Evolutionary conservation across 148 eudicot genomes (phyloP).

Genomic region (Rhododendron molle): DNA sequence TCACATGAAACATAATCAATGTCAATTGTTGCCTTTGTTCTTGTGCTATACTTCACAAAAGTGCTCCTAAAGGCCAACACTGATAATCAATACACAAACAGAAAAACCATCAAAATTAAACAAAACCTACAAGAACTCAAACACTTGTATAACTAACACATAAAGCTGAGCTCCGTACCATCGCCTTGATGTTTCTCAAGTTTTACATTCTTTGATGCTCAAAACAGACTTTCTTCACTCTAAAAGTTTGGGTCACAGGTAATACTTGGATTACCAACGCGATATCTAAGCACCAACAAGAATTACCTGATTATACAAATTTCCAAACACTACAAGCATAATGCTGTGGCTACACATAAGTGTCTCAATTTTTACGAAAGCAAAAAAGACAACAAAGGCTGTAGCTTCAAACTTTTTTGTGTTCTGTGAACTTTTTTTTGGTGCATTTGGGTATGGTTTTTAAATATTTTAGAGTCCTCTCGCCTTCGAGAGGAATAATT

Average conservation of each 20-base stretch:
- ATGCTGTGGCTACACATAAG: neutral
- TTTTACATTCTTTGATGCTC: neutral
- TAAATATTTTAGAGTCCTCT: too few relatives aligned
- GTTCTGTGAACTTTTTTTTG: too few relatives aligned
- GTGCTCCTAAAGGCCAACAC: neutral
- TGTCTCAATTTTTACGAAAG: neutral
- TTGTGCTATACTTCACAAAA: neutral
- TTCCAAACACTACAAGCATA: neutral
- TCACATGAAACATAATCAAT: neutral
- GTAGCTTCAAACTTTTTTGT: too few relatives aligned
- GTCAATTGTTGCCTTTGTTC: neutral
- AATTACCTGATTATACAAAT: neutral
- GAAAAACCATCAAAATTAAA: neutral
- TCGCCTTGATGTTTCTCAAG: neutral
- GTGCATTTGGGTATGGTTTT: too few relatives aligned
- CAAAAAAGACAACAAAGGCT: too few relatives aligned
- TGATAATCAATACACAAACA: neutral
- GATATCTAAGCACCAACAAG: neutral
- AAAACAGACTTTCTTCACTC: neutral
- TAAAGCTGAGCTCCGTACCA: neutral
- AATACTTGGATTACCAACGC: neutral
- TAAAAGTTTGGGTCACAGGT: neutral
- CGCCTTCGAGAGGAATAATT: too few relatives aligned
- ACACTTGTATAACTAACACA: neutral
- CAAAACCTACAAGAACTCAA: neutral